Conservation (phyloP, 768 basidiomycete genomes). For the Leccinum pellstonianum region DNA sequence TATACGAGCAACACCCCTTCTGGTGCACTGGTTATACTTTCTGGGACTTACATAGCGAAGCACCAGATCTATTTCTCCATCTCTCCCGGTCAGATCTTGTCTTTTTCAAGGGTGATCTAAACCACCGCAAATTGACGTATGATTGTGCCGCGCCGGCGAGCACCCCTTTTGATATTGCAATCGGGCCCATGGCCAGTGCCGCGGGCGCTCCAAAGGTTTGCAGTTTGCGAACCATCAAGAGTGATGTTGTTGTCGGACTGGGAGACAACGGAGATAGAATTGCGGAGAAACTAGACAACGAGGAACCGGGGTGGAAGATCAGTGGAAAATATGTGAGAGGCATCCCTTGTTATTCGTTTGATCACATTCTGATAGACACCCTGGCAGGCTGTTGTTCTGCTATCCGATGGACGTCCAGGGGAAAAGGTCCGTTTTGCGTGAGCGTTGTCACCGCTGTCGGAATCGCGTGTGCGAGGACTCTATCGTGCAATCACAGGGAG, state of each 20-base stretch:
- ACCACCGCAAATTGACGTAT: slow-evolving; percentile 88
- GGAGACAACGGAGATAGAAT: slow-evolving; percentile 64
- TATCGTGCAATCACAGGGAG: not conserved
- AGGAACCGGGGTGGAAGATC: slow-evolving; percentile 95
- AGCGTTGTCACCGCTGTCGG: not conserved
- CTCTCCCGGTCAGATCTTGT: slow-evolving; percentile 89
- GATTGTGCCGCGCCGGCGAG: slow-evolving; percentile 84
- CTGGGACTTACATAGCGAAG: slow-evolving; percentile 82
- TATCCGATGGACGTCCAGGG: slow-evolving; percentile 86
- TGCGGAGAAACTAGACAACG: slow-evolving; percentile 78
- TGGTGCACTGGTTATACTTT: slow-evolving; percentile 97
- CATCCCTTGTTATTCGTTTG: not conserved
- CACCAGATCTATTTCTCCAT: slow-evolving; percentile 89
- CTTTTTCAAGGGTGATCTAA: slow-evolving; percentile 92
- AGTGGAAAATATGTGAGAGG: slow-evolving; percentile 89
- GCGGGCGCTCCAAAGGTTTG: slow-evolving; percentile 86
- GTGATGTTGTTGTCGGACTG: slow-evolving; percentile 90
- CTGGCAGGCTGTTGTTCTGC: slow-evolving; percentile 75
- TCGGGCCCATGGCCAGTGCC: slow-evolving; percentile 88
- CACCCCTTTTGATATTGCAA: slow-evolving; percentile 86
- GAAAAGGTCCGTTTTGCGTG: slow-evolving; percentile 81
- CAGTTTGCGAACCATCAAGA: slow-evolving; percentile 90
- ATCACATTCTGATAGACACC: slow-evolving; percentile 13
- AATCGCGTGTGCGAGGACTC: not conserved
- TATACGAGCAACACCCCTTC: slow-evolving; percentile 92